These are phyloP conservation scores for Talaromyces wortmannii DNA, from an alignment of 495 filamentous ascomycete genomes.

Conservation along the genomic window DNA sequence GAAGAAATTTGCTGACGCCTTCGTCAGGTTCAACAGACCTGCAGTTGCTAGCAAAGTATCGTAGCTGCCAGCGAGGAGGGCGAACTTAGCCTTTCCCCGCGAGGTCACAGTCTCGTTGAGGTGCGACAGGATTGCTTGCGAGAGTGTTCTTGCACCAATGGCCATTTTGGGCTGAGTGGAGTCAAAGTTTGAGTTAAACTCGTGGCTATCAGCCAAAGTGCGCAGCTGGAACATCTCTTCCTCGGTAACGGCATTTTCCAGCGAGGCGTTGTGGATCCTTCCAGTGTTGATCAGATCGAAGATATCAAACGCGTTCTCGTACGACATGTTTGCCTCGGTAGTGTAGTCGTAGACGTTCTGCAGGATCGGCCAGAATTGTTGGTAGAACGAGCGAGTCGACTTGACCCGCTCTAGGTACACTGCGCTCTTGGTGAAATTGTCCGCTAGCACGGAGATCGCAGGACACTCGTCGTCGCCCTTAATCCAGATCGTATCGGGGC, in stretches of 20 bases:
- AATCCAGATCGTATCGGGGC: constrained; percentile 51
- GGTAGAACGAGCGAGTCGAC: constrained; percentile 67
- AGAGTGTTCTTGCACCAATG: constrained; percentile 38
- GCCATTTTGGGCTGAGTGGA: constrained; percentile 36
- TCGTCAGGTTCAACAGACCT: constrained; percentile 37
- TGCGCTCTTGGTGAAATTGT: constrained; percentile 50
- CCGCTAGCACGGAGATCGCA: too few relatives aligned
- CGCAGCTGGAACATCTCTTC: constrained; percentile 29
- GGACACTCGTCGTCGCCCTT: constrained; percentile 52
- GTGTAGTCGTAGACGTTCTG: constrained; percentile 55
- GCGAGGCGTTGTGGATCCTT: constrained; percentile 43
- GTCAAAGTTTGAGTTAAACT: constrained; percentile 47
- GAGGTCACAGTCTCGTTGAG: constrained; percentile 37
- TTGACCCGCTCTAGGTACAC: constrained; percentile 49
- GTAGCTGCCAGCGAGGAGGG: constrained; percentile 42
- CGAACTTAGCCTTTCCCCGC: constrained; percentile 17
- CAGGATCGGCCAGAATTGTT: constrained; percentile 51
- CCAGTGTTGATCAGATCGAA: constrained; percentile 50
- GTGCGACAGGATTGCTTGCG: constrained; percentile 36
- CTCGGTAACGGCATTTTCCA: constrained; percentile 18
- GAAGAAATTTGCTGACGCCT: constrained; percentile 24
- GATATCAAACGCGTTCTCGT: constrained; percentile 66
- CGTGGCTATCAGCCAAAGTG: constrained; percentile 38
- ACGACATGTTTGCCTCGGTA: constrained; percentile 41
- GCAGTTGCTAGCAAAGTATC: constrained; percentile 43